Conservation (phyloP, 805 yeast genomes). For the Blastobotrys muscicola region DNA sequence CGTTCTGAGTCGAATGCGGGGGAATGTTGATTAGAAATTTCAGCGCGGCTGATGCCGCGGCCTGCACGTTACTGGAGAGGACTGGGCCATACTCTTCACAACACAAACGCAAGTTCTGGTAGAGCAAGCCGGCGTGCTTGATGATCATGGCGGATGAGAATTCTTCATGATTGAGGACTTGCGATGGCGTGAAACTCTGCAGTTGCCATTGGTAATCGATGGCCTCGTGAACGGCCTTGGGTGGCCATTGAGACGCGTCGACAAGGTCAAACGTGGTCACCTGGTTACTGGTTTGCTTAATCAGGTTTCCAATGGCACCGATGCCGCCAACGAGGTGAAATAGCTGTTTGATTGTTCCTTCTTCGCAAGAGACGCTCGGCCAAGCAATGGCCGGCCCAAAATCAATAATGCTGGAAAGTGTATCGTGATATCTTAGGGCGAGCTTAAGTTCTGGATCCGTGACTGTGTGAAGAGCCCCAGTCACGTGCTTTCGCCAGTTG, state of each 20-base stretch:
- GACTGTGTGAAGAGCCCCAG: slow-evolving; percentile 10
- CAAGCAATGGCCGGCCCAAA: neutral
- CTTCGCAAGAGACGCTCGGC: neutral
- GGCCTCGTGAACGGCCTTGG: neutral
- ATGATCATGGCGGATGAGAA: slow-evolving; percentile 8
- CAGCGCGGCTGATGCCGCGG: slow-evolving; percentile 2
- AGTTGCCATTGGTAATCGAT: slow-evolving; percentile 5
- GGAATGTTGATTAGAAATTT: slow-evolving; percentile 5
- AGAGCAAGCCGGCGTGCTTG: slow-evolving; percentile 8
- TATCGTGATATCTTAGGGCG: slow-evolving; percentile 12
- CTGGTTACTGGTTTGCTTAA: neutral
- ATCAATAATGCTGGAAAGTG: slow-evolving; percentile 3
- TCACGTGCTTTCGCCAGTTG: slow-evolving; percentile 12
- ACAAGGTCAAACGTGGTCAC: neutral
- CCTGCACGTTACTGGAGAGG: slow-evolving; percentile 1
- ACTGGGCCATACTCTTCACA: slow-evolving; percentile 4
- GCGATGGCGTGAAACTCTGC: slow-evolving; percentile 3
- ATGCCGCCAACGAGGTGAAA: neutral
- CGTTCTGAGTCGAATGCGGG: slow-evolving; percentile 1
- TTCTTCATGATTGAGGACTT: slow-evolving; percentile 4
- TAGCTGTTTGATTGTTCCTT: neutral
- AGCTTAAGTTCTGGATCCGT: slow-evolving; percentile 1
- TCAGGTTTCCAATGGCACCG: neutral
- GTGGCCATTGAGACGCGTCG: slow-evolving; percentile 2
- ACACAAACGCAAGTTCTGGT: slow-evolving; percentile 7